A percentile compares a stretch with the other conserved stretches of the same genome.
These are phyloP conservation scores for Priceomyces haplophilus DNA, from an alignment of 805 yeast species.

Conservation along the genomic window DNA sequence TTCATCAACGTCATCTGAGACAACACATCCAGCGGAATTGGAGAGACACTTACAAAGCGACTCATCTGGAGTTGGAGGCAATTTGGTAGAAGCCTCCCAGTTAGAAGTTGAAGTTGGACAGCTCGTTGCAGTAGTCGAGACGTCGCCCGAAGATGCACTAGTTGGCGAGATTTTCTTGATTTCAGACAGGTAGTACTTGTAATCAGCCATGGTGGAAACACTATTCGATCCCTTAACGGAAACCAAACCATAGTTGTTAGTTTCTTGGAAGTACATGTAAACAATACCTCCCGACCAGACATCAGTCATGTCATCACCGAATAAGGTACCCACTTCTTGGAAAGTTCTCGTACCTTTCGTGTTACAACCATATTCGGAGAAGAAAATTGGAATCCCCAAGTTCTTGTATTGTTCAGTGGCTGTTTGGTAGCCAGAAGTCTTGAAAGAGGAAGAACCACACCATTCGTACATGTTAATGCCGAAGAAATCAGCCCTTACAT, in stretches of 20 bases:
- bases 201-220: slow-evolving; percentile 64
- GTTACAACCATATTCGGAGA: slow-evolving; percentile 90
- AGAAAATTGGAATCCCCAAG: slow-evolving; percentile 76
- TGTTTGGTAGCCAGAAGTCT: slow-evolving; percentile 62
- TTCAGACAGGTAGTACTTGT: slow-evolving; percentile 35
- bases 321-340: slow-evolving; percentile 69
- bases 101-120: slow-evolving; percentile 57
- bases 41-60: slow-evolving; percentile 63
- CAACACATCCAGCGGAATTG: slow-evolving; percentile 56
- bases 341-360: slow-evolving; percentile 68
- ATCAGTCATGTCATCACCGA: slow-evolving; percentile 69
- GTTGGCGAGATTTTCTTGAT: slow-evolving; percentile 37
- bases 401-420: slow-evolving; percentile 71
- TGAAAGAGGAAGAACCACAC: slow-evolving; percentile 69
- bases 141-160: slow-evolving; percentile 38
- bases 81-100: slow-evolving; percentile 65
- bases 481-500: slow-evolving; percentile 70
- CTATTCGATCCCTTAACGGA: slow-evolving; percentile 40
- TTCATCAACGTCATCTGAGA: slow-evolving; percentile 48
- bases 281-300: slow-evolving; percentile 95
- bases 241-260: slow-evolving; percentile 78
- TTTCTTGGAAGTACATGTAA: slow-evolving; percentile 87
- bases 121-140: slow-evolving; percentile 52
- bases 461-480: slow-evolving; percentile 88
- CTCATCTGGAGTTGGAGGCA: slow-evolving; percentile 79